phyloP scores from a whole-genome alignment of 108 stramenopile genomes.

The Ochromonas danica region DNA sequence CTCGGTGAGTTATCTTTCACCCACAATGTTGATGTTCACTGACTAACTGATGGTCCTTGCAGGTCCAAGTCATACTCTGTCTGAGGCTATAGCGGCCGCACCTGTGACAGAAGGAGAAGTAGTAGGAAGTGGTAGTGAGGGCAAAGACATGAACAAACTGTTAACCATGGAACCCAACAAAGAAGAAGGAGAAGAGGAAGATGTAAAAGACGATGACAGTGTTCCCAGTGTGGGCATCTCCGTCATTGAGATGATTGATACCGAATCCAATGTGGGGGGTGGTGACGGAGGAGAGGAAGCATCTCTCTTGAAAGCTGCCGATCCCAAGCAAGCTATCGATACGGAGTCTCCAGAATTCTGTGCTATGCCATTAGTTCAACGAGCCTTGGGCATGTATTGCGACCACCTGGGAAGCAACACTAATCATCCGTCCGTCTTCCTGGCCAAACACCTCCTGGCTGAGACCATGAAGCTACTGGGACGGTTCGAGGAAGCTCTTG shows the following conservation, averaged over 20 bases:
- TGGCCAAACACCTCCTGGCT: background rate
- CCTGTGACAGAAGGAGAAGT: background rate
- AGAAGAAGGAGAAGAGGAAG: slow-evolving; percentile 9
- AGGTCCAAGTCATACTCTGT: too few species aligned
- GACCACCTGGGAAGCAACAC: background rate
- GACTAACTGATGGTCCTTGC: too few species aligned
- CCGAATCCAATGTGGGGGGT: background rate
- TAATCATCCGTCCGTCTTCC: background rate
- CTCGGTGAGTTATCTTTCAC: too few species aligned
- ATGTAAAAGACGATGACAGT: background rate
- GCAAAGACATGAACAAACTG: background rate
- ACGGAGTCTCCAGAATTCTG: background rate
- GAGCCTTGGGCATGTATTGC: background rate
- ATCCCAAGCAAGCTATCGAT: background rate
- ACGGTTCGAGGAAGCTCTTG: slow-evolving; percentile 1
- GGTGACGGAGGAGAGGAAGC: background rate
- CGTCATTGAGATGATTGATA: background rate
- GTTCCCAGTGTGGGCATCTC: background rate
- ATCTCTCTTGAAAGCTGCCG: background rate
- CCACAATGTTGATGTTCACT: too few species aligned
- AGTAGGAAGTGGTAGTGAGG: background rate
- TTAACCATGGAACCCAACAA: background rate
- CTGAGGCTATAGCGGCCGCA: background rate
- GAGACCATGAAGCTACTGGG: background rate
- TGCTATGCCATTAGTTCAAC: background rate